phyloP scores from a whole-genome alignment of 805 yeast species.

The Yarrowia sp. region DNA sequence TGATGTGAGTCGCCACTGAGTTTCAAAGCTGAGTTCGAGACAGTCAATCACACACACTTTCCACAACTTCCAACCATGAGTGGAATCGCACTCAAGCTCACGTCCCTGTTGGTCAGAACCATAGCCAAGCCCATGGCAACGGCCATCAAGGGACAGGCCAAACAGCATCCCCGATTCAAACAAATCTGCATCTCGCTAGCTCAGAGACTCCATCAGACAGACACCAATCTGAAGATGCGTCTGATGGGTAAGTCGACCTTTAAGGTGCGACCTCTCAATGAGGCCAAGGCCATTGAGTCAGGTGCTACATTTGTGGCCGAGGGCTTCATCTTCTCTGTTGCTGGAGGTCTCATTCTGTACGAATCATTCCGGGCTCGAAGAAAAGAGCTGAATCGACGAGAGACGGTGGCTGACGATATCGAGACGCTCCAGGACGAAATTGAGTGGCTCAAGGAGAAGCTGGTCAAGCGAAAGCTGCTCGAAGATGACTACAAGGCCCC shows the following conservation, averaged over 20 bases:
- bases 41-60: neutral
- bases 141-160: conserved; percentile 68
- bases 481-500: conserved; percentile 52
- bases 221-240: conserved; percentile 56
- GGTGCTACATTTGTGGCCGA: conserved; percentile 81
- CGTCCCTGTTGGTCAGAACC: conserved; percentile 67
- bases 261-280: conserved; percentile 73
- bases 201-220: conserved; percentile 65
- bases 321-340: conserved; percentile 71
- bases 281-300: conserved; percentile 72
- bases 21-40: neutral
- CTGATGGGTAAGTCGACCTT: conserved; percentile 51
- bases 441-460: conserved; percentile 47
- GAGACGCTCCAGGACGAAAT: conserved; percentile 67
- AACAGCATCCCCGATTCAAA: conserved; percentile 63
- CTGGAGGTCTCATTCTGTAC: conserved; percentile 68
- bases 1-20: conserved; percentile 3
- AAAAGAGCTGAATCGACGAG: conserved; percentile 60
- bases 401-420: conserved; percentile 69
- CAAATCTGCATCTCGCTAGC: conserved; percentile 64
- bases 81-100: conserved; percentile 68
- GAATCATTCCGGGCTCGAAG: conserved; percentile 66
- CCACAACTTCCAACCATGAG: conserved; percentile 49
- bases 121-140: conserved; percentile 77
- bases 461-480: conserved; percentile 37